Base-by-base conservation (phyloP, 2,329 filamentous ascomycete species). In the Phoma sp. region DNA sequence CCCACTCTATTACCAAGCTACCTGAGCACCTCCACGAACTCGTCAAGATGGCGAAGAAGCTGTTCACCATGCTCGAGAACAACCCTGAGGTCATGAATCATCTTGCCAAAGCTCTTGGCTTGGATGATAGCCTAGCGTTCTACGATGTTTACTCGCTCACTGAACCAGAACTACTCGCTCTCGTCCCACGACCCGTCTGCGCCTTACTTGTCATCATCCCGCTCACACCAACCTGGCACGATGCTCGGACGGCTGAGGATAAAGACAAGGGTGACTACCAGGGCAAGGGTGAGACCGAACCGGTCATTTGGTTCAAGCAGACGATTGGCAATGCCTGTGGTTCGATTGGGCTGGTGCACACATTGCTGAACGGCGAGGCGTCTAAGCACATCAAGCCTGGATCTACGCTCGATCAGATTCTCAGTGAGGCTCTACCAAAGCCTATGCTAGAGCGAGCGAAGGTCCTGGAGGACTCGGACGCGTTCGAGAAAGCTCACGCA, bases 311-410 rank as follows among this genome's bases (percentile, higher is more conserved):
- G 83, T 84, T 84, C 68, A 79, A 77, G 55, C 84, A 87, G 60
- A 86, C 81, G 1, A 85, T 86, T 50, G 77, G 80, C 14, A 76
- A 86, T 61, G 81, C 83, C 0, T 87, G 84, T 61, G 84, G 84
- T 0, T 73, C 82, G n/a, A 85, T 86, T 55, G 83, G 80, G 2
- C 68, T 86, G 1, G 68, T 86, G 2, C 84, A 87, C 64, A 76
- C 77, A 54, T 61, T 85, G 18, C 73, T 77, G 40, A 87, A 86
- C 63, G 78, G 81, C 14, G 69, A 74, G 2, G 78, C 77, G 3
- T 68, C 68, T 18, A 65, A 74, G 12, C 75, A 77, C 53, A 76
- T 86, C 51, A 51, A 56, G 2, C 68, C 76, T 0, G 78, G 67
- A 2, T 81, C 79, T 1, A 67, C 72, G 1, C 68, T 85, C 3